Base-by-base conservation (phyloP, 2,329 filamentous ascomycete genomes). In the Pseudocercospora vitis region DNA sequence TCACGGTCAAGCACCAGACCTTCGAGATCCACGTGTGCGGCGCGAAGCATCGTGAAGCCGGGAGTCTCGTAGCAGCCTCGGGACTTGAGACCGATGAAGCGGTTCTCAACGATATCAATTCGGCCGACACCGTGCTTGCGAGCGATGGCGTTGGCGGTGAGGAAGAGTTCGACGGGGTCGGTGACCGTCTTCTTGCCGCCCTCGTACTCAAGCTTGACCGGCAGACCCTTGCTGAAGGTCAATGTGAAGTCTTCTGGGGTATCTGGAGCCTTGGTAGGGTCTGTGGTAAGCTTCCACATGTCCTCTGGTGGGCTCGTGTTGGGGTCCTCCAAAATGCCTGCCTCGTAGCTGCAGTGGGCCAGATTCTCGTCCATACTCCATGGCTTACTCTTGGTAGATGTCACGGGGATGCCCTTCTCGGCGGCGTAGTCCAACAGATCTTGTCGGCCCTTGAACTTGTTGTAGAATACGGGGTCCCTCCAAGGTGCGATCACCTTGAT, bases 81-180 rank as follows among this genome's bases (percentile, higher is more conserved):
- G 63, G 81, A 85, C 78, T 91, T 91, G 65, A 91, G 79, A 59
- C 88, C 88, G 68, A 89, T 87, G 77, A 87, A 89, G 50, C 88
- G 81, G 76, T 88, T 88, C 71, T 90, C 87, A 57, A 91, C 88
- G 68, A 92, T 92, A 72, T 92, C 88, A 62, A 92, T 86, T 66
- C 89, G 79, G 65, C 88, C 89, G 62, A 92, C 82, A 70, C 89
- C 89, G 75, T 90, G 78, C 60, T 77, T 80, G 70, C 82, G 81
- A 60, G 82, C 89, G 60, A 92, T 85, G 55, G 81, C 76, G 75
- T 91, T 91, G 63, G 83, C 78, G 52, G 81, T 79, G 57, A 83
- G 76, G 78, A 92, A 92, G 53, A 92, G 77, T 68, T 87, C 84
- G 52, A 89, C 79, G 4, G 83, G 77, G 67, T 87, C 86, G 52